These are phyloP conservation scores for Beauveria scarabaeidicola DNA, from an alignment of 2,329 filamentous ascomycete genomes.

Conservation along the genomic window DNA sequence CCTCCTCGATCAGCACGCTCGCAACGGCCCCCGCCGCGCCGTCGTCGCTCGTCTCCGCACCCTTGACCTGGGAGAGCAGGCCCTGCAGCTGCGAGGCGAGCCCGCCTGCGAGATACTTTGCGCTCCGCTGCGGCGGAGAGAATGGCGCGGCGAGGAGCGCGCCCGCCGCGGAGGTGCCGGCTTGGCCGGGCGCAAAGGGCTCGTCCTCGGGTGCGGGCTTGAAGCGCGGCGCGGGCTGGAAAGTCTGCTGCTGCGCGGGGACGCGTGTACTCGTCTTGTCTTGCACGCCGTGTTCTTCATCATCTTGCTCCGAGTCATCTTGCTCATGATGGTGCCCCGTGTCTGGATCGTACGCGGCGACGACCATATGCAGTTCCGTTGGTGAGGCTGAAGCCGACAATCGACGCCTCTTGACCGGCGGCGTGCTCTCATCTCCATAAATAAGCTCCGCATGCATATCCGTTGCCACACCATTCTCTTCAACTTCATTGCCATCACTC, in stretches of 20 bases:
- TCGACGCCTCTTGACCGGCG: slow-evolving; percentile 18
- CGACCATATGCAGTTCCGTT: background rate
- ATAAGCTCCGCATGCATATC: background rate
- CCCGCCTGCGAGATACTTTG: slow-evolving; percentile 27
- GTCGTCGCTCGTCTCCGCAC: slow-evolving; percentile 20
- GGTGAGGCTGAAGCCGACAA: background rate
- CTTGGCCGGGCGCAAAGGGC: slow-evolving; percentile 12
- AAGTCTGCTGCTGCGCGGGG: slow-evolving; percentile 27
- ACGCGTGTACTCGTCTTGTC: slow-evolving; percentile 13
- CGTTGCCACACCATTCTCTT: slow-evolving; percentile 2
- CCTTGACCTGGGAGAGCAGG: slow-evolving; percentile 33
- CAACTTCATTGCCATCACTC: slow-evolving; percentile 8
- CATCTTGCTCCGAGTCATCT: slow-evolving; percentile 1
- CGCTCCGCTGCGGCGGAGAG: slow-evolving; percentile 29
- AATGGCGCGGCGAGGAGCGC: slow-evolving; percentile 20
- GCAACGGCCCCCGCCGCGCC: slow-evolving; percentile 10
- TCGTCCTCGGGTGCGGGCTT: slow-evolving; percentile 20
- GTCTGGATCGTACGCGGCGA: background rate
- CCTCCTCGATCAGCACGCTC: slow-evolving; percentile 23
- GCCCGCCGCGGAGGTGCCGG: background rate
- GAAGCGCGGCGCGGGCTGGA: slow-evolving; percentile 32
- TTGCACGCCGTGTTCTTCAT: slow-evolving; percentile 10
- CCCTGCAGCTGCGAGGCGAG: slow-evolving; percentile 32
- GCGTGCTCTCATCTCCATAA: background rate
- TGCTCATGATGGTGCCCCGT: background rate